These are phyloP conservation scores for Aureoboletus auriporus DNA, from an alignment of 768 basidiomycete species.

Conservation along the genomic window DNA sequence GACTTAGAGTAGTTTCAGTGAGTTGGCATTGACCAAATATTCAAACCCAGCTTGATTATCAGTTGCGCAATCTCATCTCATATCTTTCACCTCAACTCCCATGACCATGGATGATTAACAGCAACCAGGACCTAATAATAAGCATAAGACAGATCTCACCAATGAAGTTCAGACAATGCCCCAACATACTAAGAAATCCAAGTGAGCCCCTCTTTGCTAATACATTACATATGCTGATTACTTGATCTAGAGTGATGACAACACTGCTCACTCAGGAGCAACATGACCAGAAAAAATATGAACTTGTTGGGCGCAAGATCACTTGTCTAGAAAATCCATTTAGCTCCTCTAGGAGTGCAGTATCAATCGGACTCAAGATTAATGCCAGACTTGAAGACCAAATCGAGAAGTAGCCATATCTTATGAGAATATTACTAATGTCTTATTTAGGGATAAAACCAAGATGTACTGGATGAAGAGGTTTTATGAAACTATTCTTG, in stretches of 20 bases:
- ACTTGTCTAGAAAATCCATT: neutral
- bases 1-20: too few species aligned
- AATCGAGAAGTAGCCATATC: neutral
- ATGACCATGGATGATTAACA: too few species aligned
- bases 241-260: neutral
- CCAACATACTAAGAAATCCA: neutral
- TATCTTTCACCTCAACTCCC: too few species aligned
- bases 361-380: neutral
- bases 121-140: too few species aligned
- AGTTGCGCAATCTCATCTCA: too few species aligned
- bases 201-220: neutral
- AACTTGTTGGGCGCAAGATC: neutral
- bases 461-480: neutral
- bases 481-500: neutral
- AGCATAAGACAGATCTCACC: neutral
- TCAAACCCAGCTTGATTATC: too few species aligned
- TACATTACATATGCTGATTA: neutral
- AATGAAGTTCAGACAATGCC: neutral
- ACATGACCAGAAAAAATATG: neutral
- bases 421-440: neutral
- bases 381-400: neutral
- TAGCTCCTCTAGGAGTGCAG: neutral
- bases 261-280: too few species aligned
- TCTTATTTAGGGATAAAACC: neutral
- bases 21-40: too few species aligned